phyloP scores from a whole-genome alignment of 129 eudicot genomes.

The Dittrichia graveolens region DNA sequence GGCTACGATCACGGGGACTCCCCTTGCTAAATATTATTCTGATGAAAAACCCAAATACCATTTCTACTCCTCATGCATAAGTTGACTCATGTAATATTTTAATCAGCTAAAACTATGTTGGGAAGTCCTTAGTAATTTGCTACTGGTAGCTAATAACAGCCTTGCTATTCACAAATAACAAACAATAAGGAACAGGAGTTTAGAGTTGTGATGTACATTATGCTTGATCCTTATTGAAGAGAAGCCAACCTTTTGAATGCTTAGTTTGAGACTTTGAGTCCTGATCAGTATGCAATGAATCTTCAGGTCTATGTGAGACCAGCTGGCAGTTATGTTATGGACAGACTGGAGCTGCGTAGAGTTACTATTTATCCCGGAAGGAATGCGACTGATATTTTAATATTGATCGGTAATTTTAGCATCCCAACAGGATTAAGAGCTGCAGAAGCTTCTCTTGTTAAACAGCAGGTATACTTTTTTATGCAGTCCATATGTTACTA shows the following conservation, averaged over 20 bases:
- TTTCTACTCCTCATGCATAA: too few relatives aligned
- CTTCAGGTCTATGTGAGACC: constrained; percentile 94
- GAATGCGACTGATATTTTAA: constrained; percentile 64
- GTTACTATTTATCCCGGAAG: constrained; percentile 64
- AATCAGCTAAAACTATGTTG: background rate
- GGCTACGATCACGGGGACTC: too few relatives aligned
- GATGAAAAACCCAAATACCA: too few relatives aligned
- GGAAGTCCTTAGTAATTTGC: background rate
- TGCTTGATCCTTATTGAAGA: background rate
- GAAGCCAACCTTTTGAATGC: background rate
- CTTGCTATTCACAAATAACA: background rate
- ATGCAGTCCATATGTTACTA: background rate
- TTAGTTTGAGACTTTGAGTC: constrained; percentile 11
- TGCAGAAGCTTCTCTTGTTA: constrained; percentile 92
- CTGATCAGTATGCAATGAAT: constrained; percentile 26
- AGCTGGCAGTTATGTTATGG: constrained; percentile 99
- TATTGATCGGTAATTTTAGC: constrained; percentile 71
- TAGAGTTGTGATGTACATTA: constrained; percentile 8
- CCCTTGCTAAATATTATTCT: too few relatives aligned
- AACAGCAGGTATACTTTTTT: constrained; percentile 55
- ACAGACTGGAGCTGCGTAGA: constrained; percentile 88
- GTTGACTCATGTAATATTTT: background rate
- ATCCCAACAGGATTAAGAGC: constrained; percentile 81
- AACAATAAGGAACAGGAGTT: background rate
- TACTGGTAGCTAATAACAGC: background rate